A percentile compares a stretch with the other conserved stretches of the same genome.
These are phyloP conservation scores for Fonsecaea pedrosoi DNA, from an alignment of 2,329 filamentous ascomycete genomes.

Conservation along the genomic window DNA sequence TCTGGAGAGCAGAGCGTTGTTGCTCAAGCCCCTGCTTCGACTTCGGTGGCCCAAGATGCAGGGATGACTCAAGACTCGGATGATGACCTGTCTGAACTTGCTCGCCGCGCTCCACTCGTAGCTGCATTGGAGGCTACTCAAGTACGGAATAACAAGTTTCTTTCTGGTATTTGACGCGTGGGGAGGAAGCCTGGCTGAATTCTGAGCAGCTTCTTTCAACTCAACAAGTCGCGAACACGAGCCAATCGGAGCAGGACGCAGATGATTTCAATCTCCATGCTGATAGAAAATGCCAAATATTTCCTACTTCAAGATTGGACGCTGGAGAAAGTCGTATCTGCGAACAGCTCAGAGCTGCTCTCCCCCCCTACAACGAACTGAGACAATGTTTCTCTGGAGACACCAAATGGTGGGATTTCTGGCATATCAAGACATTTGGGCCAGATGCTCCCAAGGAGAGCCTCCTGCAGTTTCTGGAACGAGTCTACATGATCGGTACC, in stretches of 20 bases:
- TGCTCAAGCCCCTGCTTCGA: neutral
- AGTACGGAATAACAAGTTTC: constrained; percentile 8
- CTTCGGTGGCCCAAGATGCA: neutral
- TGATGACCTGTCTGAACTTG: constrained; percentile 1
- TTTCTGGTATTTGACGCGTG: neutral
- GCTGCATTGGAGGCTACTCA: constrained; percentile 15
- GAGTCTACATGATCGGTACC: constrained; percentile 4
- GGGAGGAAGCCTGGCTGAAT: neutral
- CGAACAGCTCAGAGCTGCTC: constrained; percentile 10
- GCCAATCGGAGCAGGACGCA: neutral
- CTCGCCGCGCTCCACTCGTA: constrained; percentile 13
- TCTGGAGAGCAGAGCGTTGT: neutral
- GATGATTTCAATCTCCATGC: neutral
- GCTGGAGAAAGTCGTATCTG: neutral
- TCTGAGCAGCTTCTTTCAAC: constrained; percentile 14
- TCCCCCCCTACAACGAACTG: constrained; percentile 9
- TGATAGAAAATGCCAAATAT: neutral
- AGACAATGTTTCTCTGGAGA: constrained; percentile 9
- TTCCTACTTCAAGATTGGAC: neutral
- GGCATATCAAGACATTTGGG: constrained; percentile 26
- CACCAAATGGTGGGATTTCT: constrained; percentile 20
- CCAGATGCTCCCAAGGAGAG: neutral
- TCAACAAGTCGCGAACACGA: neutral
- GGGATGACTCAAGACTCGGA: neutral
- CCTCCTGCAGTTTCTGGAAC: constrained; percentile 7